Conservation (phyloP, 495 filamentous ascomycete genomes). For the Xylaria flabelliformis region DNA sequence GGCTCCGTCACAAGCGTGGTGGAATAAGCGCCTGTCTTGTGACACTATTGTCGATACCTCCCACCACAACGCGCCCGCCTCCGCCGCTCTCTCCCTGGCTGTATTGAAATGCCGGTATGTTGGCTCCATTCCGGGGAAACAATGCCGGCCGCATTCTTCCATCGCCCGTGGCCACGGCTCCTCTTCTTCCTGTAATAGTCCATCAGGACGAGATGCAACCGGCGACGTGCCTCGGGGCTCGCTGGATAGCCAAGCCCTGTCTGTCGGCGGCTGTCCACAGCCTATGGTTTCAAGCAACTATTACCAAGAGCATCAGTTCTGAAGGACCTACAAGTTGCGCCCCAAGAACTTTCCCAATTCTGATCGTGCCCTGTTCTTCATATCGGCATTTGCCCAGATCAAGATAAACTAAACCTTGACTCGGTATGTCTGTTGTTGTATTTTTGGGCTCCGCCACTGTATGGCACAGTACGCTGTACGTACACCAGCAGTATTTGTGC, state of each 20-base stretch:
- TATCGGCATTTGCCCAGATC: neutral
- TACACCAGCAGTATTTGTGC: neutral
- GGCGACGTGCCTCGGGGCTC: slow-evolving; percentile 26
- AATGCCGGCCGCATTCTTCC: slow-evolving; percentile 23
- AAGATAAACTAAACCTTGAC: slow-evolving; percentile 12
- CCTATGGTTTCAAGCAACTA: slow-evolving; percentile 3
- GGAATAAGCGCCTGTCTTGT: slow-evolving; percentile 32
- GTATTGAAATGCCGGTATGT: slow-evolving; percentile 26
- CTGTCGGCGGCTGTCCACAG: slow-evolving; percentile 19
- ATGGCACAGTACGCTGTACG: neutral
- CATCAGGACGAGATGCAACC: slow-evolving; percentile 14
- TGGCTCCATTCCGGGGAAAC: slow-evolving; percentile 28
- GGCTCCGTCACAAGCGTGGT: slow-evolving; percentile 28
- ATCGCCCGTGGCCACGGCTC: slow-evolving; percentile 9
- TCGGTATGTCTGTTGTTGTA: slow-evolving; percentile 17
- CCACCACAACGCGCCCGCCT: slow-evolving; percentile 25
- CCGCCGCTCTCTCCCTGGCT: slow-evolving; percentile 23
- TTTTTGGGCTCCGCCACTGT: slow-evolving; percentile 16
- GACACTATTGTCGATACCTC: slow-evolving; percentile 30
- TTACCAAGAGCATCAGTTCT: slow-evolving; percentile 1
- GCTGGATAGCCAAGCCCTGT: slow-evolving; percentile 24
- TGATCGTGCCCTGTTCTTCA: neutral
- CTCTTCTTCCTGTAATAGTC: slow-evolving; percentile 14
- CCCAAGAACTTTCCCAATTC: slow-evolving; percentile 5
- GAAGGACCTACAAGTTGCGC: slow-evolving; percentile 17